A percentile compares a stretch with the other conserved stretches of the same genome.
phyloP scores from a whole-genome alignment of 768 basidiomycete species.

The Lactarius tabidus region DNA sequence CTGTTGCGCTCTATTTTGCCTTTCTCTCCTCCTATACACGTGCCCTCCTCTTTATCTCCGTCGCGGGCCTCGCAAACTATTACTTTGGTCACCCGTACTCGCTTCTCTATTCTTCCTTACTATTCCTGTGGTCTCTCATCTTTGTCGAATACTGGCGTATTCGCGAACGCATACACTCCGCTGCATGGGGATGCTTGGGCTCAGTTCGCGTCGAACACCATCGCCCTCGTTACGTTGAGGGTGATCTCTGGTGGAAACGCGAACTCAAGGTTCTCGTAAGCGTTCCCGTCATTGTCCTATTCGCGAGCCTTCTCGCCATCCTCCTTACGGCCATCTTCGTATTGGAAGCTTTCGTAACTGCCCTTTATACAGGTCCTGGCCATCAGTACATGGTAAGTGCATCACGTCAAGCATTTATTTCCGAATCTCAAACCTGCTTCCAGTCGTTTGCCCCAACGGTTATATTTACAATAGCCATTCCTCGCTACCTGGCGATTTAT shows the following conservation, averaged over 20 bases:
- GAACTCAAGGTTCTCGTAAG: constrained; percentile 65
- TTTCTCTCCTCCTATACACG: constrained; percentile 84
- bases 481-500: constrained; percentile 71
- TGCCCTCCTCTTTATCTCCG: constrained; percentile 71
- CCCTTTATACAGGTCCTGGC: constrained; percentile 86
- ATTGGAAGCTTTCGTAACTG: constrained; percentile 85
- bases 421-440: background rate
- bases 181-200: constrained; percentile 77
- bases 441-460: constrained; percentile 81
- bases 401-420: background rate
- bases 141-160: constrained; percentile 95
- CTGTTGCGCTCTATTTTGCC: constrained; percentile 82
- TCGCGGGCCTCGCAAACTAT: constrained; percentile 65
- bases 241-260: constrained; percentile 68
- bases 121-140: constrained; percentile 78
- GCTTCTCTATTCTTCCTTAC: constrained; percentile 65
- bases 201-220: constrained; percentile 73
- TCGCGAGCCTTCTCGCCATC: constrained; percentile 62
- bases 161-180: constrained; percentile 75
- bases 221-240: constrained; percentile 50
- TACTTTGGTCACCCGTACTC: constrained; percentile 71
- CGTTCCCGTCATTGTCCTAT: constrained; percentile 68
- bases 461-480: constrained; percentile 76
- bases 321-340: constrained; percentile 80
- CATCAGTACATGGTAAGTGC: constrained; percentile 66